phyloP scores from a whole-genome alignment of 192 early-diverging fungal species.

The Entomortierella beljakovae region DNA sequence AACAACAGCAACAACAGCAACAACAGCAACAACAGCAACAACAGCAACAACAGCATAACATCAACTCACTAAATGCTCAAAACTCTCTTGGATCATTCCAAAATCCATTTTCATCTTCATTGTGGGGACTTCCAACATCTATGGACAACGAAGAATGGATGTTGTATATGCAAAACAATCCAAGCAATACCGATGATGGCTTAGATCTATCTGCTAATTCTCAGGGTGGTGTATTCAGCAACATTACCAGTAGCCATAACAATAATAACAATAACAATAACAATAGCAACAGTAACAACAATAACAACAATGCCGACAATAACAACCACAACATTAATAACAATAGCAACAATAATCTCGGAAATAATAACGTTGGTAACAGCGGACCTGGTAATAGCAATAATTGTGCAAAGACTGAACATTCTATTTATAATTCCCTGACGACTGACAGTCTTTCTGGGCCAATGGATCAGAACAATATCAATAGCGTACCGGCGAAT shows the following conservation, averaged over 20 bases:
- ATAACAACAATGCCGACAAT: background rate
- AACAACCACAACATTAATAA: background rate
- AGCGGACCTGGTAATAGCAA: background rate
- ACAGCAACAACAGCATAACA: background rate
- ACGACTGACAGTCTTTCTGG: background rate
- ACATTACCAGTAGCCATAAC: background rate
- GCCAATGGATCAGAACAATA: conserved; percentile 1
- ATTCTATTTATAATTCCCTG: conserved; percentile 4
- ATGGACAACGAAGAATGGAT: conserved; percentile 49
- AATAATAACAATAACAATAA: background rate
- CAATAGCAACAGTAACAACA: background rate
- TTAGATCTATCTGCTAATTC: conserved; percentile 6
- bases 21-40: conserved; percentile 11
- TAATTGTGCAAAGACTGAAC: background rate
- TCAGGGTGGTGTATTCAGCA: background rate
- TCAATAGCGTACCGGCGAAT: background rate
- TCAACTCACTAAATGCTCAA: background rate
- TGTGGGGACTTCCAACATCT: conserved; percentile 48
- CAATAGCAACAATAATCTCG: background rate
- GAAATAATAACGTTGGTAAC: background rate
- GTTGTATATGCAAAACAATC: conserved; percentile 46
- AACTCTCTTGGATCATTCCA: conserved; percentile 12
- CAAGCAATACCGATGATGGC: background rate
- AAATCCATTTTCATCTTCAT: conserved; percentile 48
- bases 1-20: conserved; percentile 18